Conservation (phyloP, 805 yeast species). For the Sugiyamaella boreocaroliniensis region DNA sequence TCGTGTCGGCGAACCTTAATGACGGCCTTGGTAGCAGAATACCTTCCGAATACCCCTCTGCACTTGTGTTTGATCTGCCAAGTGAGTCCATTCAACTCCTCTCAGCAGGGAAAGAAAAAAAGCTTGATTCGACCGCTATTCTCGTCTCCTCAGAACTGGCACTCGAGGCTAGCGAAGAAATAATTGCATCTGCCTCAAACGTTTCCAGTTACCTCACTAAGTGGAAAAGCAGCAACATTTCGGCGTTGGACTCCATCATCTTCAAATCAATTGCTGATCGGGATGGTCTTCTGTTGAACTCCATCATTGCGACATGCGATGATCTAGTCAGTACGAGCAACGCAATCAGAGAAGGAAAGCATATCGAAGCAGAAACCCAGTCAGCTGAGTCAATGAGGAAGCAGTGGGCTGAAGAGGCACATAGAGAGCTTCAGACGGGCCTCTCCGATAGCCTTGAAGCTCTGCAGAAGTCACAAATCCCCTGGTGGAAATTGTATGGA, state of each 20-base stretch:
- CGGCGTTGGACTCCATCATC: slow-evolving; percentile 16
- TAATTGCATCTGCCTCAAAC: slow-evolving; percentile 25
- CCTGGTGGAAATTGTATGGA: slow-evolving; percentile 35
- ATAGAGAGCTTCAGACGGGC: slow-evolving; percentile 33
- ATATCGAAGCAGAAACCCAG: slow-evolving; percentile 12
- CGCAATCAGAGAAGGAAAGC: slow-evolving; percentile 3
- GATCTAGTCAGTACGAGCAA: slow-evolving; percentile 15
- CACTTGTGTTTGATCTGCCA: slow-evolving; percentile 16
- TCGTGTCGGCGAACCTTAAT: slow-evolving; percentile 18
- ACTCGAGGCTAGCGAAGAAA: slow-evolving; percentile 19
- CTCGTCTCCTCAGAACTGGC: slow-evolving; percentile 20
- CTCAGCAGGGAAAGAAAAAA: slow-evolving; percentile 1
- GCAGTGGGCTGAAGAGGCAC: slow-evolving; percentile 33
- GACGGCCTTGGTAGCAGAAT: slow-evolving; percentile 14
- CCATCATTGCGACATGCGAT: slow-evolving; percentile 27
- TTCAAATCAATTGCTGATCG: slow-evolving; percentile 13
- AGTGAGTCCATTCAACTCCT: neutral
- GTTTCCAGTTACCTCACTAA: slow-evolving; percentile 20
- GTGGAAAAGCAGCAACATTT: slow-evolving; percentile 22
- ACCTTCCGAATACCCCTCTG: slow-evolving; percentile 21
- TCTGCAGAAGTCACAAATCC: slow-evolving; percentile 16
- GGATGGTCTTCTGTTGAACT: slow-evolving; percentile 14
- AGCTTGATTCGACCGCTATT: slow-evolving; percentile 10
- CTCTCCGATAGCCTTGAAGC: slow-evolving; percentile 24
- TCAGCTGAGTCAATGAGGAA: slow-evolving; percentile 18